These are phyloP conservation scores for Halophytophthora batemanensis DNA, from an alignment of 352 stramenopile genomes.

Conservation along the genomic window DNA sequence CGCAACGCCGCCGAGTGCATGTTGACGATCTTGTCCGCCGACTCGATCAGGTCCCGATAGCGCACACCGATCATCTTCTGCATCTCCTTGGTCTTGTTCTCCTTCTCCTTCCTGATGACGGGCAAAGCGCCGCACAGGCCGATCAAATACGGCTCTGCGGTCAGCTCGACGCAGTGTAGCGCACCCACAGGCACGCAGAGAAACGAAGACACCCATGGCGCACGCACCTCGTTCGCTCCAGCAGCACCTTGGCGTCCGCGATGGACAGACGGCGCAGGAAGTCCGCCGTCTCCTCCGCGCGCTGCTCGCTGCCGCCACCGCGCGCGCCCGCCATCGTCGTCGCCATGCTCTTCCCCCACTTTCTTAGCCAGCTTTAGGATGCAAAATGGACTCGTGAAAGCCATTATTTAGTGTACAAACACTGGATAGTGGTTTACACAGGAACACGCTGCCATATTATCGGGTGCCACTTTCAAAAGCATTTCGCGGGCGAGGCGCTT, in stretches of 20 bases:
- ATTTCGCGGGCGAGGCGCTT: not conserved
- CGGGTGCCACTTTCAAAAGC: too few species aligned
- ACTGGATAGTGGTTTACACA: too few species aligned
- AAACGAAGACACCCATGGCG: not conserved
- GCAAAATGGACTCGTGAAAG: not conserved
- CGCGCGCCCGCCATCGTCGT: conserved; percentile 4
- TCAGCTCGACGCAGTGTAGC: not conserved
- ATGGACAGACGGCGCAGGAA: conserved; percentile 80
- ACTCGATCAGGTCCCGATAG: conserved; percentile 93
- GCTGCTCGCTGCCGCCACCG: conserved; percentile 7
- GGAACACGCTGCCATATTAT: too few species aligned
- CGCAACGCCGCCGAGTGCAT: conserved; percentile 88
- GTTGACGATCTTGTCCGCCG: conserved; percentile 89
- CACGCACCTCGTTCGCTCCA: conserved; percentile 70
- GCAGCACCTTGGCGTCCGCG: conserved; percentile 78
- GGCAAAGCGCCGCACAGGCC: not conserved
- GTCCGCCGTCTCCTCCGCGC: conserved; percentile 32
- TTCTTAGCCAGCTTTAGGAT: too few species aligned
- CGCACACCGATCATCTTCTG: conserved; percentile 92
- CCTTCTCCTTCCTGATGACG: conserved; percentile 66
- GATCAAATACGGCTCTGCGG: not conserved
- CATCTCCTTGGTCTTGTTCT: conserved; percentile 88
- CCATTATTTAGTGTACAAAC: too few species aligned
- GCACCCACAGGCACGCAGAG: not conserved
- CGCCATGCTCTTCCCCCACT: conserved; percentile 6